Evolutionary conservation across 768 basidiomycete species (phyloP).

Genomic region (Mycena capillaripes): DNA sequence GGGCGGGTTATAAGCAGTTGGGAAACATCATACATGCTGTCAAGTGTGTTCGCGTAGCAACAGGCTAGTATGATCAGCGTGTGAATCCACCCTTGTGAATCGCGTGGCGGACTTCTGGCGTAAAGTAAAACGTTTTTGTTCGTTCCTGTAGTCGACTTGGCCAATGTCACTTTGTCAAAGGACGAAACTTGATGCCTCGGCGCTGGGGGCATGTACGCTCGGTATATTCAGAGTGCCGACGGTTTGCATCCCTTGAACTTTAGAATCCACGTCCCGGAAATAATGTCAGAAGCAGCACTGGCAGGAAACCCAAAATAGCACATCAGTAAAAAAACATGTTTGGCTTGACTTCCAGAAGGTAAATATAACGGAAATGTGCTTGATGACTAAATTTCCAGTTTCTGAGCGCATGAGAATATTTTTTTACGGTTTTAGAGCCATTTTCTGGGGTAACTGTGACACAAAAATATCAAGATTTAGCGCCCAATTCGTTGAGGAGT

Average conservation of each 20-base stretch:
- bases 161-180: conserved; percentile 21
- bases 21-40: neutral
- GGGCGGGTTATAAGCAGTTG: conserved; percentile 5
- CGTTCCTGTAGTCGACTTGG: conserved; percentile 24
- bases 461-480: too few species aligned
- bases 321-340: too few species aligned
- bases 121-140: conserved; percentile 16
- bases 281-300: neutral
- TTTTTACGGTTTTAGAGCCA: too few species aligned
- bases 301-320: conserved; percentile 1
- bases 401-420: too few species aligned
- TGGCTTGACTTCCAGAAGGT: too few species aligned
- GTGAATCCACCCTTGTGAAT: too few species aligned
- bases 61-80: conserved; percentile 8
- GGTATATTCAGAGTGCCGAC: neutral
- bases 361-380: too few species aligned
- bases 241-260: neutral
- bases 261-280: neutral
- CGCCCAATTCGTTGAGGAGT: too few species aligned
- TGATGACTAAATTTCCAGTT: too few species aligned
- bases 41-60: neutral
- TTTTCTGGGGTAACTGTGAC: too few species aligned
- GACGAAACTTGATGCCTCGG: neutral
- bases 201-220: neutral
- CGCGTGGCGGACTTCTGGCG: too few species aligned